phyloP scores from a whole-genome alignment of 2,329 filamentous ascomycete species.

The Aureobasidium vineae region DNA sequence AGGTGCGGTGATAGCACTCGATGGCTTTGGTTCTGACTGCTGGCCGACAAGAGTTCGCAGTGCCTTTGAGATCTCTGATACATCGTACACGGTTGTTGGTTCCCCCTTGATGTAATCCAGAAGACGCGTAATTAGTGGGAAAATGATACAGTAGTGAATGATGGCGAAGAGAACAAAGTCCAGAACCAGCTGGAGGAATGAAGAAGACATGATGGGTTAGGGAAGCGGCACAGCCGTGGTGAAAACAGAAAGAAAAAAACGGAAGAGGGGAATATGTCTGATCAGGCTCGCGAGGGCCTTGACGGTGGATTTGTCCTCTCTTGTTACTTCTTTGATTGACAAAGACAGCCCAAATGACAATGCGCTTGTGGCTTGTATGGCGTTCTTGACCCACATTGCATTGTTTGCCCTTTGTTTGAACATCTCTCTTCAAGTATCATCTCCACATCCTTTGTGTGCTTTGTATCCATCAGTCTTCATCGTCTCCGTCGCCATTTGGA shows the following conservation, averaged over 20 bases:
- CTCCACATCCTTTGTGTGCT: background rate
- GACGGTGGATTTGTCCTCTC: background rate
- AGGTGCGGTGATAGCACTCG: background rate
- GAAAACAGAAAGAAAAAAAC: background rate
- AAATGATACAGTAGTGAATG: background rate
- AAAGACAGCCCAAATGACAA: background rate
- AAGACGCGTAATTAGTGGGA: background rate
- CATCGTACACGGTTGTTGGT: background rate
- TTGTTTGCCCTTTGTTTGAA: background rate
- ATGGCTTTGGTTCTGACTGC: background rate
- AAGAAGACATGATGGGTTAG: background rate
- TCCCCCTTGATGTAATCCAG: background rate
- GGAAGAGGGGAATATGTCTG: background rate
- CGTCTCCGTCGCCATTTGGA: background rate
- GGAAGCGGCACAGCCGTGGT: background rate
- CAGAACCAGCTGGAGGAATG: constrained; percentile 9
- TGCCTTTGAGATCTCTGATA: background rate
- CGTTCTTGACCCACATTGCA: background rate
- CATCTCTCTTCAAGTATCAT: background rate
- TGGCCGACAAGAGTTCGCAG: background rate
- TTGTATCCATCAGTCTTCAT: background rate
- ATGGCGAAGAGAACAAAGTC: background rate
- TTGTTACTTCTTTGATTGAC: background rate
- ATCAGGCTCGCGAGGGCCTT: background rate
- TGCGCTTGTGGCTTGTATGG: background rate